Evolutionary conservation across 2,329 filamentous ascomycete species (phyloP).

Genomic region (Arthroderma uncinatum): DNA sequence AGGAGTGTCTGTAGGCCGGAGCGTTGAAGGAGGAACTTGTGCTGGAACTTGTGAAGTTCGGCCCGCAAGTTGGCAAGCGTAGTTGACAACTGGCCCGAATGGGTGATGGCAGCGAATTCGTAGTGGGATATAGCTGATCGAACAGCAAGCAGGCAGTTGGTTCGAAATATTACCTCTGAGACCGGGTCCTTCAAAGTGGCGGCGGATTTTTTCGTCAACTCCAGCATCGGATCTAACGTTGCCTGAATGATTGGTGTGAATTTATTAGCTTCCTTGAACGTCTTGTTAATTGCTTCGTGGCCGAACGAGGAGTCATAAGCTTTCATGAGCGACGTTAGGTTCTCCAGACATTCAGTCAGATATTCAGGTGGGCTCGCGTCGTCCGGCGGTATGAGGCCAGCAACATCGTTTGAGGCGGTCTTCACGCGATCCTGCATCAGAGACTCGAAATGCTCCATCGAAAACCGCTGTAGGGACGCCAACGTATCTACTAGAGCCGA

Average conservation of each 20-base stretch:
- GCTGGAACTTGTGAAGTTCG: conserved; percentile 56
- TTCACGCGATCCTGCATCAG: conserved; percentile 61
- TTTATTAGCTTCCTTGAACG: conserved; percentile 49
- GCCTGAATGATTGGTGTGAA: conserved; percentile 67
- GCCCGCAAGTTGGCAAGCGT: conserved; percentile 37
- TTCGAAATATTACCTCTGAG: conserved; percentile 39
- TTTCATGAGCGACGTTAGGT: conserved; percentile 66
- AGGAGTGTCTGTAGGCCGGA: conserved; percentile 63
- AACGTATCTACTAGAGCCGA: conserved; percentile 62
- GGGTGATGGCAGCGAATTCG: conserved; percentile 51
- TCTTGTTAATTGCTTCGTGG: conserved; percentile 32
- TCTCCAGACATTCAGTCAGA: conserved; percentile 65
- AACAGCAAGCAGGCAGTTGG: conserved; percentile 37
- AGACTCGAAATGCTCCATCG: conserved; percentile 69
- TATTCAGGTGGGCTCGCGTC: conserved; percentile 72
- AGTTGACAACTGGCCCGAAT: conserved; percentile 47
- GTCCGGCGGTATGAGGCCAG: conserved; percentile 57
- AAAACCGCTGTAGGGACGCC: conserved; percentile 58
- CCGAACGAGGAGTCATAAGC: conserved; percentile 73
- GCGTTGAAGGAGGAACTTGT: conserved; percentile 58
- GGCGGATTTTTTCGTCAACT: conserved; percentile 47
- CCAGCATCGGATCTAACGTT: conserved; percentile 75
- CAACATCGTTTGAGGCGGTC: conserved; percentile 59
- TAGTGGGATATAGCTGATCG: conserved; percentile 29
- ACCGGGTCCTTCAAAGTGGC: conserved; percentile 28